Conservation (phyloP, 257 asterid species). For the Salvia splendens region DNA sequence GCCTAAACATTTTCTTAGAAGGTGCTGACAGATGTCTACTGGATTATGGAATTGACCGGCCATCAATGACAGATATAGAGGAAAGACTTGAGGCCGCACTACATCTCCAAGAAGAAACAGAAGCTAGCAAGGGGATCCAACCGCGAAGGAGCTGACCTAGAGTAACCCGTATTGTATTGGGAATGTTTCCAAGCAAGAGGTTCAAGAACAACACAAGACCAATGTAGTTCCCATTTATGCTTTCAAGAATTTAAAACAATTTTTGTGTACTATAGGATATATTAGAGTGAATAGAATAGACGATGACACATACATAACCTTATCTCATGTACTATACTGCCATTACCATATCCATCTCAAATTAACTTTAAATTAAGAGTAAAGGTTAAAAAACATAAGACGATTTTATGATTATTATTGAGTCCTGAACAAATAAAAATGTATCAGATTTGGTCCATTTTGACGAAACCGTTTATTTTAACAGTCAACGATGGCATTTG, state of each 20-base stretch:
- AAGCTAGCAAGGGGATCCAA: conserved; percentile 35
- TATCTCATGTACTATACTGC: not conserved
- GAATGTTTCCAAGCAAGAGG: not conserved
- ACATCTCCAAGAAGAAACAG: conserved; percentile 54
- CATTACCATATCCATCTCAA: not conserved
- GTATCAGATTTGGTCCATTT: too few species aligned
- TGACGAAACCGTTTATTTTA: too few species aligned
- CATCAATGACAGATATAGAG: conserved; percentile 53
- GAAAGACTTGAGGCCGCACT: conserved; percentile 57
- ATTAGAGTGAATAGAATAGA: not conserved
- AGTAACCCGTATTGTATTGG: not conserved
- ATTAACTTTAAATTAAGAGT: too few species aligned
- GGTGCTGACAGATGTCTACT: conserved; percentile 63
- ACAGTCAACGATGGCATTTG: too few species aligned
- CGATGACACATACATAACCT: not conserved
- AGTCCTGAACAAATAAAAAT: too few species aligned
- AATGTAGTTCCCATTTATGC: not conserved
- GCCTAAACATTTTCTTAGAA: conserved; percentile 50
- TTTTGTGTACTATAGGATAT: too few species aligned
- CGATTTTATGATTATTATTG: too few species aligned
- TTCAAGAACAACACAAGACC: not conserved
- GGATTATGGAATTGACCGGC: conserved; percentile 49
- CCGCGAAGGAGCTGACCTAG: conserved; percentile 27
- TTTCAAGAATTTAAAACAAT: not conserved
- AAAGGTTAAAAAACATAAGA: too few species aligned